Evolutionary conservation across 2,329 filamentous ascomycete genomes (phyloP), one percentile per base, ranked within the genome.

Genomic region (Talaromyces sp.): DNA sequence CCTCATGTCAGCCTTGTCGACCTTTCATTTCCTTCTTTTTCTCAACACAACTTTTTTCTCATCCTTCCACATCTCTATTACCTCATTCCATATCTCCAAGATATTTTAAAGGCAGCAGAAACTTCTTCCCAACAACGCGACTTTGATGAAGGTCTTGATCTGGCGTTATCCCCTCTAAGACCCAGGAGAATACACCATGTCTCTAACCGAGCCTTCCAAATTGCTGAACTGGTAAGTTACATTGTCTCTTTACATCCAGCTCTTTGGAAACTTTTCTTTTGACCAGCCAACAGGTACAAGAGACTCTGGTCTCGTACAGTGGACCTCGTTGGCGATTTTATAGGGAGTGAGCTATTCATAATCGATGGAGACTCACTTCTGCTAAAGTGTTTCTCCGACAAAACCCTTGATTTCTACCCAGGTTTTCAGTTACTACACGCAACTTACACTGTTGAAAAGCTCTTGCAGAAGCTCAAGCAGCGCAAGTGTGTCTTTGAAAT

Each of bases 331-430:
- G 64, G 61, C 9, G 63, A 68, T 31, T 68, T 62, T 35, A 37
- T 60, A 22, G 67, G 67, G 2, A 54, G 43, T 9, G 67, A 68
- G 31, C 63, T 68, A 3, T 68, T 67, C 47, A 48, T 65, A 35
- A 62, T 68, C 3, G 65, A 67, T 14, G 67, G 67, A 13, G 63
- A 68, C 41, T 68, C 67, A 9, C 56, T 68, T 22, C 37, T 68
- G 2, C n/a, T 68, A 37, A 33, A 67, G 22, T 65, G 66, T 16
- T 60, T 68, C 5, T 65, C 66, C 6, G 50, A 68, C 35, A 13
- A 52, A 31, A 50, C 45, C 14, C 58, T 68, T 2, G 65, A 68
- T 57, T 63, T 68, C 5, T 33, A 13, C 27, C 60, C 31, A 13
- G 65, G 67, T 2, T 64, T 66, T 19, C 67, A 68, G 37, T 19